A percentile compares a stretch with the other conserved stretches of the same genome.
phyloP scores from a whole-genome alignment of 768 basidiomycete species.

The Suillus lakei region DNA sequence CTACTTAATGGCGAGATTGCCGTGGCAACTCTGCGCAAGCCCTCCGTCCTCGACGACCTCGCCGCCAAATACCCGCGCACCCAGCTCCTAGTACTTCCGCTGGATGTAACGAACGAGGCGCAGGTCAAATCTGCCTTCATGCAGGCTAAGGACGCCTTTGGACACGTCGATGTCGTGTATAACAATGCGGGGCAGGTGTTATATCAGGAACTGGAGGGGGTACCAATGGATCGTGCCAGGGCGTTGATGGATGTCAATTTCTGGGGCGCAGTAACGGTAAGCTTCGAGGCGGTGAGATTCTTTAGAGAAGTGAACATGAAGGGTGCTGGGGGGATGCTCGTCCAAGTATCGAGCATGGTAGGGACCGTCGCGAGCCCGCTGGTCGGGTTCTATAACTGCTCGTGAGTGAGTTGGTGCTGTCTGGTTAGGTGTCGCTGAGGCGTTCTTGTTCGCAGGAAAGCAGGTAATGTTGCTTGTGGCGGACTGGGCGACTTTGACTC shows the following conservation, averaged over 20 bases:
- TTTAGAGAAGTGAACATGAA: conserved; percentile 32
- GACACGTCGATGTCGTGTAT: conserved; percentile 30
- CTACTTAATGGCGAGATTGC: conserved; percentile 28
- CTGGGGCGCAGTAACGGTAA: conserved; percentile 26
- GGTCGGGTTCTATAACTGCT: conserved; percentile 25
- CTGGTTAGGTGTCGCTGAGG: conserved; percentile 20
- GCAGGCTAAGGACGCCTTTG: conserved; percentile 18
- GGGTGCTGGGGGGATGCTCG: conserved; percentile 21
- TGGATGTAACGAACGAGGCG: conserved; percentile 23
- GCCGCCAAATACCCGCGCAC: conserved; percentile 13
- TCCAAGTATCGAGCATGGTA: conserved; percentile 15
- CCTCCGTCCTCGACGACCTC: conserved; percentile 26
- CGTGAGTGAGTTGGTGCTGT: conserved; percentile 22
- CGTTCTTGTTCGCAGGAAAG: conserved; percentile 9
- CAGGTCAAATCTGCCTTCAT: conserved; percentile 23
- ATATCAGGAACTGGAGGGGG: conserved; percentile 22
- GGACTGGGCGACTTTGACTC: neutral
- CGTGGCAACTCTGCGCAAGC: conserved; percentile 30
- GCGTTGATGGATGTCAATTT: conserved; percentile 28
- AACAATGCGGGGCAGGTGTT: conserved; percentile 27
- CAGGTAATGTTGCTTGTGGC: neutral
- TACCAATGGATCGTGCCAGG: conserved; percentile 14
- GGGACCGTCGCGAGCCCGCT: conserved; percentile 24
- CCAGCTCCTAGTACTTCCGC: conserved; percentile 22
- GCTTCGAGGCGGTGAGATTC: conserved; percentile 17